phyloP scores from a whole-genome alignment of 495 filamentous ascomycete genomes.

The Tuber melanosporum region DNA sequence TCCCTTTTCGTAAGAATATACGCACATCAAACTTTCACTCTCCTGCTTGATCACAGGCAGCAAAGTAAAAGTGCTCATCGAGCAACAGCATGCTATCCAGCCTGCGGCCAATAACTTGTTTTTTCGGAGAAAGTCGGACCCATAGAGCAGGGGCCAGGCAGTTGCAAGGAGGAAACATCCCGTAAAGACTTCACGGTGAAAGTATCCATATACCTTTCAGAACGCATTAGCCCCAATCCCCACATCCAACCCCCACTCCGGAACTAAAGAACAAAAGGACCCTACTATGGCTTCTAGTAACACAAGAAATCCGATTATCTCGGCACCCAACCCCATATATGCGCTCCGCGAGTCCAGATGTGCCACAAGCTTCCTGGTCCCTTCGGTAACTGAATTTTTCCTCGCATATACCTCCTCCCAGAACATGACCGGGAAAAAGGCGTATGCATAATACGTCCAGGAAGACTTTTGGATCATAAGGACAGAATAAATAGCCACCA shows the following conservation, averaged over 20 bases:
- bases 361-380: constrained; percentile 61
- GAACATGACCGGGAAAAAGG: constrained; percentile 83
- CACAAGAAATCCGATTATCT: constrained; percentile 59
- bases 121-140: constrained; percentile 59
- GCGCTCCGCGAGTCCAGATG: constrained; percentile 56
- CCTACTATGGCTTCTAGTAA: constrained; percentile 78
- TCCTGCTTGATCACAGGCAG: constrained; percentile 82
- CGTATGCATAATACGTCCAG: constrained; percentile 84
- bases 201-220: constrained; percentile 71
- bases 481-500: constrained; percentile 67
- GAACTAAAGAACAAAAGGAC: constrained; percentile 16
- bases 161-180: constrained; percentile 66
- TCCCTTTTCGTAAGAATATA: background rate
- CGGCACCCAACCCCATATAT: constrained; percentile 54
- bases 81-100: constrained; percentile 68
- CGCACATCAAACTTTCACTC: constrained; percentile 65
- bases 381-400: constrained; percentile 60
- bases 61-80: constrained; percentile 88
- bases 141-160: constrained; percentile 73
- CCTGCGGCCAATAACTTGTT: constrained; percentile 58
- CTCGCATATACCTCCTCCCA: constrained; percentile 94
- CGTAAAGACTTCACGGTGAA: constrained; percentile 80
- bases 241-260: background rate
- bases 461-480: constrained; percentile 74
- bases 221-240: constrained; percentile 1